A percentile compares a stretch with the other conserved stretches of the same genome.
These are phyloP conservation scores for Fusarium haematococcum DNA, from an alignment of 2,329 filamentous ascomycete genomes.

Conservation along the genomic window DNA sequence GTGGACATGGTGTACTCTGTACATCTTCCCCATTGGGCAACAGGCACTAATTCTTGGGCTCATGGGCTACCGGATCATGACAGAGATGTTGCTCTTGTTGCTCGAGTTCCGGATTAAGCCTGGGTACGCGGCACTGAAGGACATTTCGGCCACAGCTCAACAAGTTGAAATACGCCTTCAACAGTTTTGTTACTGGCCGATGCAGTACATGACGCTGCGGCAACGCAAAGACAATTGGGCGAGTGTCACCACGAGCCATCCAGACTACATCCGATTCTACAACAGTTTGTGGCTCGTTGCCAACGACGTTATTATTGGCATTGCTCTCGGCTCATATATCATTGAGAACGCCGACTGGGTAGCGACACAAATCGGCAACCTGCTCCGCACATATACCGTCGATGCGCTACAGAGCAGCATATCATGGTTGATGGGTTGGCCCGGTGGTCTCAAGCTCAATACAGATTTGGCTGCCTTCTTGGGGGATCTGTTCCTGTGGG, in stretches of 20 bases:
- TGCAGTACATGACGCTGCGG: conserved; percentile 93
- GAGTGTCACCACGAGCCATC: conserved; percentile 93
- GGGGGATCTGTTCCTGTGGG: conserved; percentile 96
- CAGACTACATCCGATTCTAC: conserved; percentile 98
- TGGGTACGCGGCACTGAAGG: conserved; percentile 87
- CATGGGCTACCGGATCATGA: conserved; percentile 81
- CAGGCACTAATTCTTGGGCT: conserved; percentile 81
- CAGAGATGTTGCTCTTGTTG: conserved; percentile 81
- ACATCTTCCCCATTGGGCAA: conserved; percentile 82
- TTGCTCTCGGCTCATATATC: conserved; percentile 95
- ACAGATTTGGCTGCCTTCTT: conserved; percentile 93
- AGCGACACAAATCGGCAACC: conserved; percentile 79
- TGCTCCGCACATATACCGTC: conserved; percentile 86
- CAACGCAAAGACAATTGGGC: conserved; percentile 93
- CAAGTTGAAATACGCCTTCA: conserved; percentile 97
- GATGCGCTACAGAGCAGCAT: conserved; percentile 90
- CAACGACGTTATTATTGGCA: conserved; percentile 98
- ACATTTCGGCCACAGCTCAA: conserved; percentile 95
- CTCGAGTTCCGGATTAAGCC: conserved; percentile 88
- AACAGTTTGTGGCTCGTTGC: conserved; percentile 98
- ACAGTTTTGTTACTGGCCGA: conserved; percentile 99
- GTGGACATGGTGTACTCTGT: conserved; percentile 78
- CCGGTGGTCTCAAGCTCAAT: conserved; percentile 94
- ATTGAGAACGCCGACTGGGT: conserved; percentile 93
- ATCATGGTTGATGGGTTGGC: conserved; percentile 95